A percentile compares a stretch with the other conserved stretches of the same genome.
Conservation (phyloP, 306 rosid species). For the Pyrus betulifolia region DNA sequence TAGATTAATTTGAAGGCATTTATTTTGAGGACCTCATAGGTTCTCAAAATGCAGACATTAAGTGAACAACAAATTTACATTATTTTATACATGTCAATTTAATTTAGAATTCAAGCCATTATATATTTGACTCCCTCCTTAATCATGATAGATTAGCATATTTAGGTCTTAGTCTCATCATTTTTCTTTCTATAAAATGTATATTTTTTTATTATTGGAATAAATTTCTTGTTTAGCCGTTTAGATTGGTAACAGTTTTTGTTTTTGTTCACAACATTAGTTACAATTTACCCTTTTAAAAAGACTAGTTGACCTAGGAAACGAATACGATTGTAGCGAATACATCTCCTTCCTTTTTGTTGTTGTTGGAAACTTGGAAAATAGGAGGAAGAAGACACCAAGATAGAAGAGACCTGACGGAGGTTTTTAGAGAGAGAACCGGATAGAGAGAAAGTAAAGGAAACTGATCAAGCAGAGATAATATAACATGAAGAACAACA, state of each 20-base stretch:
- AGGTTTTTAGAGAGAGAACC: neutral
- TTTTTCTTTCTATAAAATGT: too few relatives aligned
- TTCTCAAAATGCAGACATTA: too few relatives aligned
- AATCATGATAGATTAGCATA: neutral
- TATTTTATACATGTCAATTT: too few relatives aligned
- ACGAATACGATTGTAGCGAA: neutral
- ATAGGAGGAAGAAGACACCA: neutral
- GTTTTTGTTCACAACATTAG: neutral
- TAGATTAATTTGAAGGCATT: too few relatives aligned
- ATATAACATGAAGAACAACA: constrained; percentile 35
- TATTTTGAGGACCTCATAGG: too few relatives aligned
- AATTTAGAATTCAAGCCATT: neutral
- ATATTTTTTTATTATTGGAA: neutral
- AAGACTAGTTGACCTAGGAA: neutral
- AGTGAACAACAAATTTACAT: too few relatives aligned
- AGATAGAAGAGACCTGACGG: neutral
- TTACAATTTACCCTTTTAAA: neutral
- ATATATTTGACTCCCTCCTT: neutral
- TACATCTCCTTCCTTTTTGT: neutral
- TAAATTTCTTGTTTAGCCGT: neutral
- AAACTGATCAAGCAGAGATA: constrained; percentile 1
- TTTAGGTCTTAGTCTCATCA: neutral
- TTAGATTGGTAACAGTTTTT: neutral
- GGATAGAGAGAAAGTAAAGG: neutral
- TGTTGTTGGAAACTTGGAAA: neutral